Base-by-base conservation (phyloP, 2,329 filamentous ascomycete genomes). In the Pseudogymnoascus sp. region DNA sequence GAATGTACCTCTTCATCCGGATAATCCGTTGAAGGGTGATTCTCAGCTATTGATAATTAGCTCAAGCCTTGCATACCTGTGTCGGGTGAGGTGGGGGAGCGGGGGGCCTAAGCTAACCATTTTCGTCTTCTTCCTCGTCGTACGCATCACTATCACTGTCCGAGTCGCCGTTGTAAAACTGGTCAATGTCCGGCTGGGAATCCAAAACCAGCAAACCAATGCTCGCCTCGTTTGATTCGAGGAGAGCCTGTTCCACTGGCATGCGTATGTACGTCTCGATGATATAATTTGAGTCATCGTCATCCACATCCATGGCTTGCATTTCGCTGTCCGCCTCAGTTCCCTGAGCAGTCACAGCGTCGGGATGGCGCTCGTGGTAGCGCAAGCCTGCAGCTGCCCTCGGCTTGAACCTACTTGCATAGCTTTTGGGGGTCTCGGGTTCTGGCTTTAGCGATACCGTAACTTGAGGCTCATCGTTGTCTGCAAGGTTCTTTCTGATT, bases 21-120 rank as follows among this genome's bases (percentile, higher is more conserved):
- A 68, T 92, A 92, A 72, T 92, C 89, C 62, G 88, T 87, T 3
- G 86, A 85, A 71, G 92, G 91, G 74, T 91, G 86, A 69, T 91
- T 88, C 72, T 92, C 89, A 37, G 89, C 87, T 86, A 65, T n/a
- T 44, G 35, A 5, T 1, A 8, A 31, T 68, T 69, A 69, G 67
- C 59, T 21, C 65, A 8, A 25, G 59, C 16, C 50, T 56, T 56
- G 10, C 25, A 18, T 56, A 33, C 40, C 18, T 53, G 12, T n/a
- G 25, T 25, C n/a, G 38, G 2, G 31, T 28, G 42, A 10, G 1
- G 14, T 42, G 47, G 33, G 16, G 53, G 16, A 11, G 14, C 42
- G 5, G 14, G 4, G 47, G n/a, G 5, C 42, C 6, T 1, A 16
- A 16, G 68, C 77, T 63, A 75, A 86, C 84, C 84, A 66, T 88